Conservation (phyloP, 1,139 yeast genomes). For the Blastobotrys raffinosifermentans region DNA sequence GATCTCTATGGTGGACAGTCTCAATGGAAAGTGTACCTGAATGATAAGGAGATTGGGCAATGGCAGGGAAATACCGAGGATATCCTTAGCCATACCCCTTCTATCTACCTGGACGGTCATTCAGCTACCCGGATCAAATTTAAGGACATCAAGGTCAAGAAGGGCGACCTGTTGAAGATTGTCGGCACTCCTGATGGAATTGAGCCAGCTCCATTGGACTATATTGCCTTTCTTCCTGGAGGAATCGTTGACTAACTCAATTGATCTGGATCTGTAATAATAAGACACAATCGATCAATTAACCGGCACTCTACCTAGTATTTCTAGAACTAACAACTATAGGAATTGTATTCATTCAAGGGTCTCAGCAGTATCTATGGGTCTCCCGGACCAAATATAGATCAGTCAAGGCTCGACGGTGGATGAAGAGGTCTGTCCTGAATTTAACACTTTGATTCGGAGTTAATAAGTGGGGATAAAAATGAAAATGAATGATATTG, state of each 20-base stretch:
- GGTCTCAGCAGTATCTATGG: no score
- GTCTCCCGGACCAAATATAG: no score
- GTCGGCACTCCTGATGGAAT: constrained; percentile 5
- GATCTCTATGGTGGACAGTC: constrained; percentile 4
- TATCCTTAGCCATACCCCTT: constrained; percentile 1
- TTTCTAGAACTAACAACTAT: no score
- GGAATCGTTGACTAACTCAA: constrained; percentile 6
- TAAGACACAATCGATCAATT: no score
- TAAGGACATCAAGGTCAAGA: constrained; percentile 1
- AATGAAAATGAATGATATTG: no score
- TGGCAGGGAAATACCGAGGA: constrained; percentile 4
- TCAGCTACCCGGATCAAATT: constrained; percentile 6
- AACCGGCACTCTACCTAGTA: no score
- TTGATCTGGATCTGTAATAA: no score
- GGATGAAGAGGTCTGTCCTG: no score
- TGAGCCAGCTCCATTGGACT: constrained; percentile 6
- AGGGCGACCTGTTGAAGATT: constrained; percentile 3
- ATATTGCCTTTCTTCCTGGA: constrained; percentile 3
- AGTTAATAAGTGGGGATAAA: no score
- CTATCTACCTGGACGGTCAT: constrained; percentile 5
- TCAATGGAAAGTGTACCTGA: constrained; percentile 1
- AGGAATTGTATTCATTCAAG: no score
- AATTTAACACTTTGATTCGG: no score
- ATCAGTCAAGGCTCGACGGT: no score
- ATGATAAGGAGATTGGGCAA: constrained; percentile 1